Evolutionary conservation across 2,329 filamentous ascomycete genomes (phyloP), one percentile per base, ranked within the genome.

Genomic region (Penicillium decumbens): DNA sequence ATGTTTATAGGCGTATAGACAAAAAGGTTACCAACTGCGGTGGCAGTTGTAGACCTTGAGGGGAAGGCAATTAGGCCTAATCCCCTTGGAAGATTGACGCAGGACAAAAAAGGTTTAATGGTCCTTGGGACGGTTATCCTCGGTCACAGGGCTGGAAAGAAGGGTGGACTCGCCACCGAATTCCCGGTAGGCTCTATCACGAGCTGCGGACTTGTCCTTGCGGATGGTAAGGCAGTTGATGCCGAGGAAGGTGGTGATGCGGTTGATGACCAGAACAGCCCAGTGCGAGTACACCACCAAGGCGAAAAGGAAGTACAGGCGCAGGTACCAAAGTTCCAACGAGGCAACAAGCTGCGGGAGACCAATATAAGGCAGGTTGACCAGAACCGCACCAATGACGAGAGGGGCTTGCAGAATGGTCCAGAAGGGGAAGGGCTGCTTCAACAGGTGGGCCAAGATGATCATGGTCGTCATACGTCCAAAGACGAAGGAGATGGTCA

Each of bases 401-500:
- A 98, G 83, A 6, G 93, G 93, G 29, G 81, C 83, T 32, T 97
- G 79, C 80, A 97, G 88, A 42, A 93, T 80, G 9, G 93, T 97
- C 90, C 91, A 97, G 79, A 88, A 95, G 1, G 93, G 93, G 73
- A 97, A 98, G 3, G 92, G 88, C 69, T 97, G 93, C 55, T 83
- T 83, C 1, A 93, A 93, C 44, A 98, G 78, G 71, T 98, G 93
- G 2, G 93, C 92, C 15, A 98, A 83, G 66, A 98, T 98, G 72
- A 97, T 97, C 77, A 97, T 98, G 33, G 93, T 98, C 0, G 93
- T 97, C 85, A 98, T 90, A 59, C 93, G 87, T 30, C 93, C 93
- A 70, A 98, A 97, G 51, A 96, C 93, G 63, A 97, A 91, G n/a
- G 89, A 88, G 78, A 97, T 87, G 51, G 89, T 95, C 52, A 95